phyloP scores from a whole-genome alignment of 2,329 filamentous ascomycete genomes.

The Bipolaris victoriae region DNA sequence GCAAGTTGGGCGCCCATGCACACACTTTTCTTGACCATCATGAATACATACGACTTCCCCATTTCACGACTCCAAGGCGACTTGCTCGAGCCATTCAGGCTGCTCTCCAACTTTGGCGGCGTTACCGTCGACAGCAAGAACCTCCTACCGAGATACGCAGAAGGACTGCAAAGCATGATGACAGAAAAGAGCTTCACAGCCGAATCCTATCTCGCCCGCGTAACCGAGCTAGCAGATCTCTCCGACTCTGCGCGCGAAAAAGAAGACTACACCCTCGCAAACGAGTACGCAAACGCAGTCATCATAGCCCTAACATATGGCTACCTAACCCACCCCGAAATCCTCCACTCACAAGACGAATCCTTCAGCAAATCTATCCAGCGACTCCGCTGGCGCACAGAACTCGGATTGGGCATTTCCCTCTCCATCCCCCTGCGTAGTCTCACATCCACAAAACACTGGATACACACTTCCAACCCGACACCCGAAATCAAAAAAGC shows the following conservation, averaged over 20 bases:
- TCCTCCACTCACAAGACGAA: constrained; percentile 32
- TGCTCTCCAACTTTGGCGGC: constrained; percentile 30
- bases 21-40: constrained; percentile 28
- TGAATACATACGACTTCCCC: constrained; percentile 35
- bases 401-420: constrained; percentile 32
- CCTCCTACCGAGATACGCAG: constrained; percentile 34
- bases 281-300: constrained; percentile 33
- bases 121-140: constrained; percentile 28
- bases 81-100: constrained; percentile 40
- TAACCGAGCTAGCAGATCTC: constrained; percentile 28
- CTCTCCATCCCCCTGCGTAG: constrained; percentile 23
- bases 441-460: constrained; percentile 16
- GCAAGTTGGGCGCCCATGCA: constrained; percentile 32
- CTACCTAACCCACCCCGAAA: constrained; percentile 40
- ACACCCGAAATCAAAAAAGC: constrained; percentile 8
- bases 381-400: constrained; percentile 39
- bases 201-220: constrained; percentile 23
- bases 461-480: constrained; percentile 15
- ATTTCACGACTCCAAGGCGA: constrained; percentile 40
- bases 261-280: constrained; percentile 23
- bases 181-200: constrained; percentile 21
- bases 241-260: constrained; percentile 26
- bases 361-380: constrained; percentile 32
- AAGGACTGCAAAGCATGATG: constrained; percentile 31
- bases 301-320: constrained; percentile 42